Evolutionary conservation across 768 basidiomycete genomes (phyloP).

Genomic region (Rhizopogon salebrosus): DNA sequence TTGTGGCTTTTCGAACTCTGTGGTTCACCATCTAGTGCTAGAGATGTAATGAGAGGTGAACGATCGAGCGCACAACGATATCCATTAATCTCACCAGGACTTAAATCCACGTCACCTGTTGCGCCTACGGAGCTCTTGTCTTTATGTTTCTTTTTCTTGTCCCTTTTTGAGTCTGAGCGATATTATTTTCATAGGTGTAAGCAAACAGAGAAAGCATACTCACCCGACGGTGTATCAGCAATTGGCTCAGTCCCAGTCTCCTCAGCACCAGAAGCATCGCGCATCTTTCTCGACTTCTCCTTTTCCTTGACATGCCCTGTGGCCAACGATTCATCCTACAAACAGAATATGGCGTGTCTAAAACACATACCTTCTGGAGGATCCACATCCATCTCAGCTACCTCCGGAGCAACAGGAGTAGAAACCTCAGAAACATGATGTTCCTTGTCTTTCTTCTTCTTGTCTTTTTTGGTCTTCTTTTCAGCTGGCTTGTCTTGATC

Average conservation of each 20-base stretch:
- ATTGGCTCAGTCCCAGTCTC: neutral
- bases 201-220: neutral
- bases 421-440: conserved; percentile 26
- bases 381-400: conserved; percentile 8
- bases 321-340: neutral
- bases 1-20: conserved; percentile 7
- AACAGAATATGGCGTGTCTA: conserved; percentile 5
- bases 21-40: neutral
- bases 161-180: conserved; percentile 1
- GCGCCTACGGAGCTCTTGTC: neutral
- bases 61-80: neutral
- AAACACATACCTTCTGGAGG: conserved; percentile 5
- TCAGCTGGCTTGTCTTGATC: conserved; percentile 8
- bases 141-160: conserved; percentile 13
- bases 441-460: conserved; percentile 37
- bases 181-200: neutral
- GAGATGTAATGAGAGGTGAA: neutral
- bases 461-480: conserved; percentile 36
- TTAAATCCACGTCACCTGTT: neutral
- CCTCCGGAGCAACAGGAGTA: conserved; percentile 14
- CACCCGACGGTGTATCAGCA: neutral
- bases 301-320: conserved; percentile 12
- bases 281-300: conserved; percentile 1
- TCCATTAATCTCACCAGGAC: neutral
- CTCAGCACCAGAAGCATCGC: neutral